These are phyloP conservation scores for Apiospora aurea DNA, from an alignment of 2,329 filamentous ascomycete genomes.

Conservation along the genomic window DNA sequence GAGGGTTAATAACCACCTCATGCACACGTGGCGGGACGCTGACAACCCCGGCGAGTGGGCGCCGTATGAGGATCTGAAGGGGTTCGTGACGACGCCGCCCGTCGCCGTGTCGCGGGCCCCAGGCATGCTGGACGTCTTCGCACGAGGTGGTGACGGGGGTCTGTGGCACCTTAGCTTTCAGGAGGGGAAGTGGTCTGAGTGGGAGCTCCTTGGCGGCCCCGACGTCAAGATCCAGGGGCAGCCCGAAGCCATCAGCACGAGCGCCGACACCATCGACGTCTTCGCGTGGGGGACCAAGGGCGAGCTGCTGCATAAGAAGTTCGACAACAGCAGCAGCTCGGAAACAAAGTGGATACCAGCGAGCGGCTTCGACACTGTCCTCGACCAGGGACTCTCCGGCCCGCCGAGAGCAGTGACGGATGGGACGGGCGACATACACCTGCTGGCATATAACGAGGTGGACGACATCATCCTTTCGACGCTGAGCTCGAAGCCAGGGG, in stretches of 20 bases:
- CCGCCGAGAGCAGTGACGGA: slow-evolving; percentile 17
- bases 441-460: slow-evolving; percentile 21
- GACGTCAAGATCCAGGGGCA: slow-evolving; percentile 21
- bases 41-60: neutral
- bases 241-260: slow-evolving; percentile 22
- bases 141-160: slow-evolving; percentile 17
- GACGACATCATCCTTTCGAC: slow-evolving; percentile 14
- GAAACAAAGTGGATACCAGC: neutral
- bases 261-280: slow-evolving; percentile 17
- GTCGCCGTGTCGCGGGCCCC: slow-evolving; percentile 7
- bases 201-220: neutral
- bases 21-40: slow-evolving; percentile 7
- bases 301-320: slow-evolving; percentile 22
- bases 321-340: neutral
- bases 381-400: slow-evolving; percentile 5
- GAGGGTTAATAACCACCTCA: slow-evolving; percentile 20
- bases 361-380: neutral
- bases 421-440: slow-evolving; percentile 23
- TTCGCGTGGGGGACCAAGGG: slow-evolving; percentile 24
- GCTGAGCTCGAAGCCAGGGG: neutral
- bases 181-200: neutral
- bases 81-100: slow-evolving; percentile 25
- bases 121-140: slow-evolving; percentile 23
- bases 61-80: slow-evolving; percentile 22
- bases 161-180: slow-evolving; percentile 11